Conservation (phyloP, 1,139 yeast species). For the Meyerozyma guilliermondii region DNA sequence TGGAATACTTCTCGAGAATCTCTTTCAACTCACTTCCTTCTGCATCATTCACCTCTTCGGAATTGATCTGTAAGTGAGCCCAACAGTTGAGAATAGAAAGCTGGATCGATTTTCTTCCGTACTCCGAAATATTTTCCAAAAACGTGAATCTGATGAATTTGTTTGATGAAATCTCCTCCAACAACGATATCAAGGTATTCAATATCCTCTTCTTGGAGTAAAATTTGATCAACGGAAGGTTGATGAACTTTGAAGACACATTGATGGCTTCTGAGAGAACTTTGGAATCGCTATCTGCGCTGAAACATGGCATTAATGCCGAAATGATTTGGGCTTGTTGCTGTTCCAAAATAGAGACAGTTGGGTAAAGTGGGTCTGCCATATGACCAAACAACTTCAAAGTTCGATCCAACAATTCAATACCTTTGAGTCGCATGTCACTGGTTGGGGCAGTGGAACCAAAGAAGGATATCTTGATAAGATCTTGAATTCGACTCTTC, state of each 20-base stretch:
- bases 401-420: slow-evolving; percentile 48
- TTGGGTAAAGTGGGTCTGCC: slow-evolving; percentile 71
- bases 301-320: slow-evolving; percentile 88
- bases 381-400: slow-evolving; percentile 46
- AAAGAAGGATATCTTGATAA: slow-evolving; percentile 76
- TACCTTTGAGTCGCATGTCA: slow-evolving; percentile 59
- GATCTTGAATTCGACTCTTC: slow-evolving; percentile 55
- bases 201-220: slow-evolving; percentile 57
- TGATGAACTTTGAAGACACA: slow-evolving; percentile 73
- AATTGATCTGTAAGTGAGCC: slow-evolving; percentile 70
- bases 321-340: slow-evolving; percentile 93
- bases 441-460: slow-evolving; percentile 74
- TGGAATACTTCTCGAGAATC: slow-evolving; percentile 56
- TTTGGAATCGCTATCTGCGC: slow-evolving; percentile 63
- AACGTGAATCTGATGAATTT: slow-evolving; percentile 40
- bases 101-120: slow-evolving; percentile 60
- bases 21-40: slow-evolving; percentile 30
- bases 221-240: slow-evolving; percentile 40
- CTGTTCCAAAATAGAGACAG: slow-evolving; percentile 73
- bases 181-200: slow-evolving; percentile 58
- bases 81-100: slow-evolving; percentile 78
- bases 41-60: slow-evolving; percentile 21
- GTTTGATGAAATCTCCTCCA: slow-evolving; percentile 55
- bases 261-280: slow-evolving; percentile 75
- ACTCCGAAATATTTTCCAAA: slow-evolving; percentile 41